These are phyloP conservation scores for Gomphus bonarii DNA, from an alignment of 1,284 basidiomycete species.

Conservation along the genomic window DNA sequence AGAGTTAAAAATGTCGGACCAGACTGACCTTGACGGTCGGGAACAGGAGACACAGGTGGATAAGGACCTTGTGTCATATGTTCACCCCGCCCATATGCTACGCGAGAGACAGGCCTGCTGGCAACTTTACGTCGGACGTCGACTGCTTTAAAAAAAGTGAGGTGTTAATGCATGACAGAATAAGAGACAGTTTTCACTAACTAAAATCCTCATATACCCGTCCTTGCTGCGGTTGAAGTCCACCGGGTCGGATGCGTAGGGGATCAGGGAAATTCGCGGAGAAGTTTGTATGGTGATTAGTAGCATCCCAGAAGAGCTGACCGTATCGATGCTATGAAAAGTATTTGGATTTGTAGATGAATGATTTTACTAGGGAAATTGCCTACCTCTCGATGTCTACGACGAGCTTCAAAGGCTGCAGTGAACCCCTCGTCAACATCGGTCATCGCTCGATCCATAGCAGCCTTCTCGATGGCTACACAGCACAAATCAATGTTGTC, in stretches of 20 bases:
- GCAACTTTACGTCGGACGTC: conserved; percentile 24
- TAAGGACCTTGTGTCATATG: conserved; percentile 34
- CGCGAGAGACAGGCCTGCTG: conserved; percentile 58
- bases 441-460: conserved; percentile 92
- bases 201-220: conserved; percentile 96
- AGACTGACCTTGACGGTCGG: conserved; percentile 16
- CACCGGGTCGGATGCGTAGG: conserved; percentile 76
- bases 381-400: conserved; percentile 78
- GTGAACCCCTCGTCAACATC: conserved; percentile 92
- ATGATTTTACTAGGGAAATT: conserved; percentile 15
- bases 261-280: conserved; percentile 80
- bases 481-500: conserved; percentile 96
- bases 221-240: conserved; percentile 75
- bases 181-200: conserved; percentile 23
- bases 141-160: conserved; percentile 40
- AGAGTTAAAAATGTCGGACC: conserved; percentile 39
- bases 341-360: conserved; percentile 12
- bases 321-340: conserved; percentile 45
- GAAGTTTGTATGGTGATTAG: conserved; percentile 65
- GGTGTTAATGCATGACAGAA: conserved; percentile 23
- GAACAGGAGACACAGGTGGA: conserved; percentile 33
- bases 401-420: conserved; percentile 72
- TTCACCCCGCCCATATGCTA: conserved; percentile 40
- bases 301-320: conserved; percentile 84
- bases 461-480: conserved; percentile 91